Evolutionary conservation across 192 early-diverging fungal genomes (phyloP).

Genomic region (Funneliformis geosporum): DNA sequence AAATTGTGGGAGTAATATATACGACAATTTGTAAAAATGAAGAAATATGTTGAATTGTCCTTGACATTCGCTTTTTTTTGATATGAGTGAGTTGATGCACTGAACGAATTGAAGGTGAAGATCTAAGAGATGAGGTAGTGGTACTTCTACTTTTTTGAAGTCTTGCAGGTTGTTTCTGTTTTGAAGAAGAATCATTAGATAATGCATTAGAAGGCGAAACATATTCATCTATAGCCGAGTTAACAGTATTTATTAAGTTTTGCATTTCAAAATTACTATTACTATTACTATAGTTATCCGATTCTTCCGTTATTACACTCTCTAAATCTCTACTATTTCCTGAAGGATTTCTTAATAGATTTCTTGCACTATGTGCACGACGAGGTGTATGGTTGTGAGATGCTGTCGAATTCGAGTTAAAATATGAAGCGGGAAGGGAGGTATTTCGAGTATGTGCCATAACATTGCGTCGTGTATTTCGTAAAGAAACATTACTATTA

Average conservation of each 20-base stretch:
- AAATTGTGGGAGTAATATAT: constrained; percentile 35
- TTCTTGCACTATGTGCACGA: constrained; percentile 10
- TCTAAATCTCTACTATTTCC: background rate
- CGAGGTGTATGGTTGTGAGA: no score
- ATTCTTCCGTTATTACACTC: background rate
- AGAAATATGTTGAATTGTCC: constrained; percentile 31
- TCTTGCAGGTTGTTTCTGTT: background rate
- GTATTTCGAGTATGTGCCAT: background rate
- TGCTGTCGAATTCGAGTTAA: background rate
- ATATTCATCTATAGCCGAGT: background rate
- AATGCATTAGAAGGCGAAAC: no score
- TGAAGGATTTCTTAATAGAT: background rate
- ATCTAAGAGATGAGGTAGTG: background rate
- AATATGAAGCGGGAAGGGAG: background rate
- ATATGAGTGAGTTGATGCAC: constrained; percentile 15
- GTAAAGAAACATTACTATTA: background rate
- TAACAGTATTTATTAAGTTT: background rate
- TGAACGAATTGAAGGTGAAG: constrained; percentile 22
- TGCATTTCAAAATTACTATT: background rate
- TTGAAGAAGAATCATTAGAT: background rate
- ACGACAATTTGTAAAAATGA: constrained; percentile 50
- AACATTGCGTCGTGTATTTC: background rate
- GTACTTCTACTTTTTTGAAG: background rate
- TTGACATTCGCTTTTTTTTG: constrained; percentile 27
- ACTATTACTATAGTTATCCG: background rate